Base-by-base conservation (phyloP, 2,329 filamentous ascomycete species). In the Paecilomyces formosus region DNA sequence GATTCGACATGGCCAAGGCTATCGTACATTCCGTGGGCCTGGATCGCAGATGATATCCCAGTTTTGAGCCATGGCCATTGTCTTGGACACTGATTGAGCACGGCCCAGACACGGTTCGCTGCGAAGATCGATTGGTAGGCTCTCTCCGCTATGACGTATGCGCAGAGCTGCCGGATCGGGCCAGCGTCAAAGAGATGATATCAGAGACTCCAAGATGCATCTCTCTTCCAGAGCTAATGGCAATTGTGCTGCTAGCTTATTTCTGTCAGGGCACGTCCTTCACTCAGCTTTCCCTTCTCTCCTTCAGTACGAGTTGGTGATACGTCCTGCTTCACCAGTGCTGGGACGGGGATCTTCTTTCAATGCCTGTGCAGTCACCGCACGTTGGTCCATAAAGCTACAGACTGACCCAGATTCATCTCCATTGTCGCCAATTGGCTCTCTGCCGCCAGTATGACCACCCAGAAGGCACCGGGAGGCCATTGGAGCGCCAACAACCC, bases 401-500 rank as follows among this genome's bases (percentile, higher is more conserved):
- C 50, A 15, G 26, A 28, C 1, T 52, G 13, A 52, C 28, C 26
- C 13, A 13, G 13, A 11, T 8, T 9, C 26, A 11, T 13, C 50
- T 28, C 11, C 50, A 22, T 7, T 52, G 4, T 52, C 15, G 3
- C 8, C 11, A 24, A 52, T 52, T 22, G 21, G 24, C 30, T 9
- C 15, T 11, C 12, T 3, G 12, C 55, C 58, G 58, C 62, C 63
- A 65, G 57, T 62, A 81, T 81, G 79, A 72, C 75, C 61, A 72
- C 79, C 56, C 70, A 75, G 53, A 79, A 80, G 64, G 78, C 78
- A 55, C 73, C 73, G 9, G 82, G 82, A 21, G 86, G 89, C 67
- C 88, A 92, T 71, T 97, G 95, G 79, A 93, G 89, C 30, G 91
- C 88, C 55, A 76, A 75, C 60, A 96, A 96, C 72, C 89, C 89